Conservation (phyloP, 139 green algal species). For the Volvox africanus region DNA sequence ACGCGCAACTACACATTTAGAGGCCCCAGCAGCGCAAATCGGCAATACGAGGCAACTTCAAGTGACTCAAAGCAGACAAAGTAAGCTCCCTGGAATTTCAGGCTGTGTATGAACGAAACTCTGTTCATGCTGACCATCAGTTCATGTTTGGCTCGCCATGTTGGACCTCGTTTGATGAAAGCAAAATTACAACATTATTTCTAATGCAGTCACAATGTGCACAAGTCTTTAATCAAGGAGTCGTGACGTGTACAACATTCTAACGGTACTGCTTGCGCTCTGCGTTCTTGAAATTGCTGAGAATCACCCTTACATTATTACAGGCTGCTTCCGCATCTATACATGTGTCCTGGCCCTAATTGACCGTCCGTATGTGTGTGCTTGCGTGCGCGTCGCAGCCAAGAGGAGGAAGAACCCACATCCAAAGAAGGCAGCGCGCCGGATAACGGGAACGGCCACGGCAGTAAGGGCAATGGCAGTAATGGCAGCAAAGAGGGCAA, state of each 20-base stretch:
- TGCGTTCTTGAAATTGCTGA: no score
- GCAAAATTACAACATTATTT: no score
- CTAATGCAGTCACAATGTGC: no score
- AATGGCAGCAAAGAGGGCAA: constrained; percentile 63
- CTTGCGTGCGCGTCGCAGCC: constrained; percentile 1
- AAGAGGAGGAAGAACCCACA: constrained; percentile 70
- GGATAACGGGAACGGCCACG: constrained; percentile 50
- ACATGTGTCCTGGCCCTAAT: not conserved
- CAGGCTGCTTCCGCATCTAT: no score
- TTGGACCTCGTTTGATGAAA: no score
- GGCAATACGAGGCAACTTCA: constrained; percentile 21
- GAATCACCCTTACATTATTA: no score
- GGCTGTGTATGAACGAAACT: no score
- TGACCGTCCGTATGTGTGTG: not conserved
- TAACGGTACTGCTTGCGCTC: no score
- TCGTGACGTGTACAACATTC: no score
- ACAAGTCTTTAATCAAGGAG: no score
- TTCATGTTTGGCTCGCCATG: no score
- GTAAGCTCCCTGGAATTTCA: not conserved
- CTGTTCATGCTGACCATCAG: no score
- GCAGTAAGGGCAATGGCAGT: constrained; percentile 57
- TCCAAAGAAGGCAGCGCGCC: constrained; percentile 77
- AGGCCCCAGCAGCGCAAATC: constrained; percentile 19
- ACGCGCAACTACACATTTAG: constrained; percentile 15
- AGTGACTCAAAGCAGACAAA: constrained; percentile 62